Base-by-base conservation (phyloP, 495 filamentous ascomycete species). In the Paragyromitra xinjiangensis region DNA sequence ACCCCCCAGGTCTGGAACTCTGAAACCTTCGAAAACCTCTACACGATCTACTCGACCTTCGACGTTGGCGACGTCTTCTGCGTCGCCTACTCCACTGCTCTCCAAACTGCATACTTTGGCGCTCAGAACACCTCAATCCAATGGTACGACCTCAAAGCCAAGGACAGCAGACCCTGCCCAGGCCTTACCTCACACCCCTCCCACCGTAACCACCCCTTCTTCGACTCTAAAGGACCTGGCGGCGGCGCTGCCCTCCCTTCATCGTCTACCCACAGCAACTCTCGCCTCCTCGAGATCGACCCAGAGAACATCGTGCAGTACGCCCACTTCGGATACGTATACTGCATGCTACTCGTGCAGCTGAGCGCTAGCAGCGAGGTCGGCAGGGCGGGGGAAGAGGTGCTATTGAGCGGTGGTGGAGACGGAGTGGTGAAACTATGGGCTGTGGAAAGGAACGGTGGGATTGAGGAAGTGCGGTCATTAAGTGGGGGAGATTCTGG, bases 11-110 rank as follows among this genome's bases (percentile, higher is more conserved):
- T 91, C n/a, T 92, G 91, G 90, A 85, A 85, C 70, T 87, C 88
- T 3, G 80, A 84, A 19, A 88, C 86, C n/a, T 90, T 91, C 78
- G 84, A 86, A 48, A 87, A 88, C n/a, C 85, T 95, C 0, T 97
- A 94, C 84, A 92, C 94, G 42, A 93, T 99, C 72, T 96, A 97
- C 84, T 95, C 93, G 40, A 92, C 91, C 45, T 94, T 94, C 83
- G 96, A 98, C 81, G 94, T 98, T 39, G 95, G 95, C 61, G 95
- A 99, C 83, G 90, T 99, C 29, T 99, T 98, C 81, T 95, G 93
- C 72, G 89, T 97, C 61, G 91, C 90, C 3, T 98, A 96, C 84
- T 97, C 94, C 1, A 84, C 89, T 2, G 87, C 86, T 69, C 86
- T 92, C 75, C 87, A 95, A 80, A 97, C 92, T 0, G 88, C 95